A percentile compares a stretch with the other conserved stretches of the same genome.
phyloP scores from a whole-genome alignment of 345 rosid species.

The Bruguiera gymnorhiza region DNA sequence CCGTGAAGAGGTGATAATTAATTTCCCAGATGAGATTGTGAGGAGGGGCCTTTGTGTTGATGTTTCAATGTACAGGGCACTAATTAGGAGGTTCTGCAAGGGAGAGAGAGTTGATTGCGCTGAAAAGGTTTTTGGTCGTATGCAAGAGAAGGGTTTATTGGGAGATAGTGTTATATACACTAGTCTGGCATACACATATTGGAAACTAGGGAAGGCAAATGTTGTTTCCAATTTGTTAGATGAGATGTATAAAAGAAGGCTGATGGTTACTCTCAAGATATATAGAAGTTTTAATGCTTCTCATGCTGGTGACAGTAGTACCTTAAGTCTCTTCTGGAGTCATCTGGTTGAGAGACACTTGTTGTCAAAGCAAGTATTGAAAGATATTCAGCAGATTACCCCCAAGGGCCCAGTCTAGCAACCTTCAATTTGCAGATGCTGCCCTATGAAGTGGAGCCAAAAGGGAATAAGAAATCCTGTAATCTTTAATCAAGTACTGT shows the following conservation, averaged over 20 bases:
- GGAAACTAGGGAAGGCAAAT: constrained; percentile 65
- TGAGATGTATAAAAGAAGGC: constrained; percentile 68
- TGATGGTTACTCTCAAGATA: constrained; percentile 66
- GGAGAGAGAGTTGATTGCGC: constrained; percentile 59
- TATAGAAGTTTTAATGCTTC: constrained; percentile 62
- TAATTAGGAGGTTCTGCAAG: constrained; percentile 81
- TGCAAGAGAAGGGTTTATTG: constrained; percentile 60
- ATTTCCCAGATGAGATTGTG: constrained; percentile 58
- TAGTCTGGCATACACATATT: constrained; percentile 66
- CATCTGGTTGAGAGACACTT: constrained; percentile 58
- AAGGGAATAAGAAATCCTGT: too few species aligned
- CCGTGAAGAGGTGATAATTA: constrained; percentile 44
- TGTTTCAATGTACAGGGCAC: constrained; percentile 71
- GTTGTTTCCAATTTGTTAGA: constrained; percentile 55
- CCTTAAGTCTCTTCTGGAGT: constrained; percentile 68
- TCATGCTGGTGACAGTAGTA: constrained; percentile 43
- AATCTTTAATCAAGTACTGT: too few species aligned
- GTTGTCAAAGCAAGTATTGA: constrained; percentile 57
- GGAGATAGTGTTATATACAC: constrained; percentile 74
- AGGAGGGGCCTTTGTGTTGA: constrained; percentile 53
- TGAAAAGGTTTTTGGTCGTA: constrained; percentile 42
- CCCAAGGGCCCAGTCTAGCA: too few species aligned
- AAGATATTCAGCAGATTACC: constrained; percentile 36
- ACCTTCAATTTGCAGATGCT: too few species aligned
- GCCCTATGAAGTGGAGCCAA: too few species aligned